Evolutionary conservation across 2,329 filamentous ascomycete species (phyloP).

Genomic region (Fusarium mangiferae): DNA sequence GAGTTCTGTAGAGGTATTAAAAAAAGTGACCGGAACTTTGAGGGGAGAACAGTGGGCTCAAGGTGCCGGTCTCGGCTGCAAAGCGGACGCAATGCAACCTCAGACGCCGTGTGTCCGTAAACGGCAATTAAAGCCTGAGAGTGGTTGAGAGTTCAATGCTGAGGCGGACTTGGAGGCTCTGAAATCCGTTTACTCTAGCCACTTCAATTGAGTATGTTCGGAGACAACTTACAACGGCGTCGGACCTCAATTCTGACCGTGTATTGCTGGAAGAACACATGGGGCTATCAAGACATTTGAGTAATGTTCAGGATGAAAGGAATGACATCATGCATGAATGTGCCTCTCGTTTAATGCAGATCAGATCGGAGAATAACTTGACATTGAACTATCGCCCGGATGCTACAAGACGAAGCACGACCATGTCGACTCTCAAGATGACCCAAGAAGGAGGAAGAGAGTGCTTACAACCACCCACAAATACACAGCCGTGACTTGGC

Average conservation of each 20-base stretch:
- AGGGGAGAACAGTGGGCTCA: background rate
- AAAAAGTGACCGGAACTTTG: background rate
- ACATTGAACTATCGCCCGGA: background rate
- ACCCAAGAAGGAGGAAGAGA: background rate
- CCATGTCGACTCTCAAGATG: background rate
- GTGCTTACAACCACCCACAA: background rate
- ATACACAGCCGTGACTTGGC: background rate
- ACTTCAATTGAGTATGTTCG: background rate
- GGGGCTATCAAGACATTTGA: too few species aligned
- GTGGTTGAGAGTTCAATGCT: background rate
- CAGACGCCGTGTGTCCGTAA: background rate
- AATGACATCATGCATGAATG: background rate
- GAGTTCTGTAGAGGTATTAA: background rate
- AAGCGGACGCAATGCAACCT: background rate
- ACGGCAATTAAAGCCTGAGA: background rate
- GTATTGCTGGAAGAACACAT: background rate
- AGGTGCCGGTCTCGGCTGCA: background rate
- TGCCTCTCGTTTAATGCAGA: background rate
- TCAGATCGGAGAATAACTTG: background rate
- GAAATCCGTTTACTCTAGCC: background rate
- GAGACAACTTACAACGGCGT: fast-evolving
- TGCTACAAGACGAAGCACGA: background rate
- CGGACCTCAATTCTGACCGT: background rate
- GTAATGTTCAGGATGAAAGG: background rate
- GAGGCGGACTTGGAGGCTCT: background rate